Base-by-base conservation (phyloP, 495 filamentous ascomycete species). In the Xylaria intraflava region DNA sequence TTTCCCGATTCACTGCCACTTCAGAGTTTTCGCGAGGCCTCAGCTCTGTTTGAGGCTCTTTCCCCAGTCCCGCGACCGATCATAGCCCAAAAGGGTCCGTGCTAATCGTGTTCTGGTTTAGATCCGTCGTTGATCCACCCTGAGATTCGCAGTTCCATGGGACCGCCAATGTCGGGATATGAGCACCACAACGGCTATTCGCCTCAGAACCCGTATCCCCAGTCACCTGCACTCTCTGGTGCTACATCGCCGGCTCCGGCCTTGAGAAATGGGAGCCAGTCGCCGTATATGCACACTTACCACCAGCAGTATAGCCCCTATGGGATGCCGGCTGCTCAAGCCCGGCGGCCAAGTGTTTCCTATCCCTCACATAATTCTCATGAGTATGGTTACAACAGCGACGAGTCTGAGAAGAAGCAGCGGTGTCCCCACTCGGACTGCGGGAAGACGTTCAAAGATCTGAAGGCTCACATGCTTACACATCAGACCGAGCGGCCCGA, bases 401-500 rank as follows among this genome's bases (percentile, higher is more conserved):
- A 67, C n/a, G 65, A 67, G 46, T 57, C 65, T 17, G 65, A 65
- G 60, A 67, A 67, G 65, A 62, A 62, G 57, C 62, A 67, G 38
- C 55, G 86, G 40, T 96, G 91, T 70, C 87, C 88, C 11, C 80
- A 87, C 60, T 83, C 86, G 0, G 89, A 93, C 22, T 96, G 91
- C 56, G 89, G 90, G 14, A 83, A 88, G 49, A 77, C 88, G n/a
- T 95, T 95, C 79, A 94, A 94, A 63, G 91, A 96, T 59, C 71
- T 95, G 47, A 93, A 92, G 60, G 91, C 93, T 5, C 93, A 99
- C 68, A 90, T 95, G 87, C 78, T 97, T 48, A 99, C 93, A 1
- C 93, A 99, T 69, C 88, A 91, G 71, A 85, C 84, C 48, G 91
- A 96, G 67, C 78, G 93, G 14, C 93, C 93, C 0, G 92, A 97